Percentiles rank a stretch among this genome's conserved stretches.
Conservation (phyloP, 2,329 filamentous ascomycete species). For the Gnomoniopsis sp. region DNA sequence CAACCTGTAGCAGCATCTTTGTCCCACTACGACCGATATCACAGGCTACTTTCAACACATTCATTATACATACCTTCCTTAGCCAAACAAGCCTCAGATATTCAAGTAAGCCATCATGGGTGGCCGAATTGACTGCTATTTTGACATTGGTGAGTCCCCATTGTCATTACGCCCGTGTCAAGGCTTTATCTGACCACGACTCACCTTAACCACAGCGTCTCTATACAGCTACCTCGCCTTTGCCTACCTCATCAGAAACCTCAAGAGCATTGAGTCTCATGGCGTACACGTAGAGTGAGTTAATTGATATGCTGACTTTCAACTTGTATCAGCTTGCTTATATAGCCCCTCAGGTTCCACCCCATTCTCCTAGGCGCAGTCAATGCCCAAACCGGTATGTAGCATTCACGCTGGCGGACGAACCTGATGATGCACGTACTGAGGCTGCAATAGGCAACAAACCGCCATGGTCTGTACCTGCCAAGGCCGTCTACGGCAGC, state of each 20-base stretch:
- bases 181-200: not conserved
- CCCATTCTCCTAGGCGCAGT: conserved; percentile 71
- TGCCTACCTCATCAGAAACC: conserved; percentile 54
- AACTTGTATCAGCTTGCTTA: not conserved
- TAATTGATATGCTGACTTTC: not conserved
- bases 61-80: not conserved
- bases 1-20: not conserved
- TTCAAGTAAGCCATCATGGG: conserved; percentile 41
- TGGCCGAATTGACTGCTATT: conserved; percentile 61
- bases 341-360: conserved; percentile 49
- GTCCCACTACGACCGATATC: not conserved
- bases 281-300: conserved; percentile 64
- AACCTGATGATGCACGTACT: not conserved
- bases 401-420: not conserved
- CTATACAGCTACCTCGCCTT: conserved; percentile 57
- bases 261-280: conserved; percentile 51
- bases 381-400: conserved; percentile 54
- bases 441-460: conserved; percentile 55
- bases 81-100: not conserved
- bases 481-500: conserved; percentile 59
- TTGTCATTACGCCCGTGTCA: not conserved
- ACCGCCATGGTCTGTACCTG: conserved; percentile 68
- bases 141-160: conserved; percentile 58
- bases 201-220: conserved; percentile 50
- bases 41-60: not conserved